phyloP scores from a whole-genome alignment of 1,284 basidiomycete genomes.

The Earliella scabrosa region DNA sequence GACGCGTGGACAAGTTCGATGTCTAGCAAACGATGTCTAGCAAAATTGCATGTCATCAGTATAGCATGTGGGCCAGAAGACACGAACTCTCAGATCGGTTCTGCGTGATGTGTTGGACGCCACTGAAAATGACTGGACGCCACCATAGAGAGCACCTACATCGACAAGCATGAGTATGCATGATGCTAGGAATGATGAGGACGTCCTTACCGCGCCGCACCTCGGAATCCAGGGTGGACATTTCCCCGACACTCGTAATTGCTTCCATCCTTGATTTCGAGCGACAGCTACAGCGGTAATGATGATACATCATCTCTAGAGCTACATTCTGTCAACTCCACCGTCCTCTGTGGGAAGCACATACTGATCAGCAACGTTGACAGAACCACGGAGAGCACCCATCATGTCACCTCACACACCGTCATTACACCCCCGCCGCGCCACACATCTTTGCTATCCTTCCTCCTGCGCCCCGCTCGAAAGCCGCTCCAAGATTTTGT shows the following conservation, averaged over 20 bases:
- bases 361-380: neutral
- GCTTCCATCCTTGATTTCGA: conserved; percentile 3
- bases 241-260: neutral
- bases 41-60: no score
- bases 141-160: no score
- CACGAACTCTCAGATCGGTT: neutral
- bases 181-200: no score
- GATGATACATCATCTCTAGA: conserved; percentile 5
- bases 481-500: conserved; percentile 40
- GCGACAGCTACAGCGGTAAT: conserved; percentile 2
- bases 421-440: neutral
- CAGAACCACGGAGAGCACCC: neutral
- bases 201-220: neutral
- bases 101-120: neutral
- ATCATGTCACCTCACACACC: conserved; percentile 3
- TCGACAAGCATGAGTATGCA: no score
- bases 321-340: conserved; percentile 12
- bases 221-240: neutral
- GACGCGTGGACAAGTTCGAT: no score
- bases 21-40: no score
- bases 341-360: neutral
- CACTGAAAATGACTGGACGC: conserved; percentile 1
- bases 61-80: no score
- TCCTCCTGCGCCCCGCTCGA: neutral
- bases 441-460: neutral